phyloP scores from a whole-genome alignment of 2,329 filamentous ascomycete genomes.

The Penicillium sp. region DNA sequence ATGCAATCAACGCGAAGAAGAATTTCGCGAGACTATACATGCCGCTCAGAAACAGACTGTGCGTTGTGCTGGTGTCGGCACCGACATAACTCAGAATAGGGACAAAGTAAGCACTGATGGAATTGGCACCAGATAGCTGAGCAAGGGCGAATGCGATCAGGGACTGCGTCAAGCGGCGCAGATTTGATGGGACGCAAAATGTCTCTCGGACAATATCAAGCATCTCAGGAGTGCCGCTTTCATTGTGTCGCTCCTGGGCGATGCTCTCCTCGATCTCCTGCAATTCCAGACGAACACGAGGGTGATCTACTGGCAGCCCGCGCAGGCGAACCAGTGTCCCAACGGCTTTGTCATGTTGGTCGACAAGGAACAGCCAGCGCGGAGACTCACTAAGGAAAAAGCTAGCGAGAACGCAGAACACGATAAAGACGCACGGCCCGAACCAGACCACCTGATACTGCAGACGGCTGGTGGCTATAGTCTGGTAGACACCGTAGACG shows the following conservation, averaged over 20 bases:
- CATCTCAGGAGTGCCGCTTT: constrained; percentile 12
- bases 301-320: constrained; percentile 34
- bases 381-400: constrained; percentile 41
- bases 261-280: constrained; percentile 29
- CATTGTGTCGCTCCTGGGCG: background rate
- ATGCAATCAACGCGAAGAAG: constrained; percentile 45
- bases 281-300: constrained; percentile 32
- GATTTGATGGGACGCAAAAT: constrained; percentile 42
- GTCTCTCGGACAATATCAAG: constrained; percentile 38
- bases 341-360: constrained; percentile 32
- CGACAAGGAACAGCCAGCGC: constrained; percentile 39
- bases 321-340: constrained; percentile 34
- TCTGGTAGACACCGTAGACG: constrained; percentile 40
- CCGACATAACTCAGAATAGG: constrained; percentile 48
- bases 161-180: constrained; percentile 44
- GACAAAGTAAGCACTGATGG: constrained; percentile 49
- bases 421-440: constrained; percentile 30
- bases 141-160: constrained; percentile 43
- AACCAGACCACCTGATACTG: constrained; percentile 41
- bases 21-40: constrained; percentile 52
- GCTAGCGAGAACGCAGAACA: constrained; percentile 28
- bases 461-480: constrained; percentile 33
- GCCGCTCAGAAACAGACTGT: constrained; percentile 44
- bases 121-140: constrained; percentile 51
- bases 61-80: constrained; percentile 27